Conservation (phyloP, 2,329 filamentous ascomycete species). For the Ceratocystis eucalypticola region DNA sequence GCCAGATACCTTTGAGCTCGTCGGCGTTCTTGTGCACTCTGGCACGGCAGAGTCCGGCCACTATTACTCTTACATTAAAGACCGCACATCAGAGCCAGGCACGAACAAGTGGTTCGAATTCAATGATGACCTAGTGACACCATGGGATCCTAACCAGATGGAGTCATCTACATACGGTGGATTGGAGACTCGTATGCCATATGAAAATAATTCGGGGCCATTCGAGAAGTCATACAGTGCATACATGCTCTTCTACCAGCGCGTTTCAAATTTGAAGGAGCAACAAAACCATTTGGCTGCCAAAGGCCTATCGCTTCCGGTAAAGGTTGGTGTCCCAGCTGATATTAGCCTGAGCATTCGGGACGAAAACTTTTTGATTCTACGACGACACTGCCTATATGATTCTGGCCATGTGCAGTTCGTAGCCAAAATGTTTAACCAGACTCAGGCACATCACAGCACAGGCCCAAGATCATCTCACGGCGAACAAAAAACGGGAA, state of each 20-base stretch:
- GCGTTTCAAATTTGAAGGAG: slow-evolving; percentile 49
- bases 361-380: slow-evolving; percentile 56
- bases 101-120: slow-evolving; percentile 68
- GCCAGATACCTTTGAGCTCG: slow-evolving; percentile 77
- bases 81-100: slow-evolving; percentile 46
- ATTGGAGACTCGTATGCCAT: slow-evolving; percentile 38
- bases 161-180: slow-evolving; percentile 72
- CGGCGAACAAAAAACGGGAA: slow-evolving; percentile 34
- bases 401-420: slow-evolving; percentile 59
- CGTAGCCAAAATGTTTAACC: slow-evolving; percentile 46
- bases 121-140: slow-evolving; percentile 72
- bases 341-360: slow-evolving; percentile 47
- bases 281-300: slow-evolving; percentile 27
- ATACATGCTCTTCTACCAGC: slow-evolving; percentile 97
- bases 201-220: slow-evolving; percentile 33
- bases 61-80: slow-evolving; percentile 90
- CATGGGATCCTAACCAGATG: slow-evolving; percentile 62
- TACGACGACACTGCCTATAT: slow-evolving; percentile 67
- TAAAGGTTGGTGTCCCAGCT: slow-evolving; percentile 34
- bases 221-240: slow-evolving; percentile 69
- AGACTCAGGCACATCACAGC: slow-evolving; percentile 32
- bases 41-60: slow-evolving; percentile 90
- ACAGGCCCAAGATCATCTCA: slow-evolving; percentile 27
- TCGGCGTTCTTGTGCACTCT: slow-evolving; percentile 87
- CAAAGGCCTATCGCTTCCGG: slow-evolving; percentile 21